Base-by-base conservation (phyloP, 2,329 filamentous ascomycete genomes). In the Keithomyces neogunnii region DNA sequence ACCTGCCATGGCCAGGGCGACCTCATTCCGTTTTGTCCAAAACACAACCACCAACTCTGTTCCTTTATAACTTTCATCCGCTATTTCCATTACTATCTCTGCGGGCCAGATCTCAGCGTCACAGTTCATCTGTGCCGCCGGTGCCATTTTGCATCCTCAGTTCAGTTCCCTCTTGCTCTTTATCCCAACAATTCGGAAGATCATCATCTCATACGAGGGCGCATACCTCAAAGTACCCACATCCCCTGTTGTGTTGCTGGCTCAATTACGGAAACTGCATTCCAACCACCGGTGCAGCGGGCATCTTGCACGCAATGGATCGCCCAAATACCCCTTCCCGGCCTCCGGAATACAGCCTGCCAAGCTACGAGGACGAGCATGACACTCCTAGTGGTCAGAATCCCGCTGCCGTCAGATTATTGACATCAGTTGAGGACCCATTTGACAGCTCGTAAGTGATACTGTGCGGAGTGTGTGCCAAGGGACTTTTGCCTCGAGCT, bases 381-480 rank as follows among this genome's bases (percentile, higher is more conserved):
- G 69, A 73, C 56, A 74, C 71, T 31, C 72, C 73, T 19, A 69
- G 69, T 39, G 70, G 71, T 53, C 68, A 73, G 51, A 77, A 76
- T 61, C 66, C 73, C 44, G 74, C 80, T 35, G 77, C 74, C 55
- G 75, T 85, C 50, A 75, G 82, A 60, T 69, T 85, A 59, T 69
- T 85, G 68, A 84, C 81, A 49, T 83, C 80, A 5, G 73, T 81
- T 64, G 81, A 84, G 61, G 80, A 82, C 45, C 68, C 75, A n/a
- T 57, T 63, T 60, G 70, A 69, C 51, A 68, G 72, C 63, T 72
- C 76, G 80, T 84, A 84, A 72, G 81, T 84, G 69, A 61, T 63
- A 57, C 47, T 40, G 19, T 19, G 19, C 19, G 19, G 19, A 19
- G 19, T 19, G 19, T 19, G 19, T 19, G 19, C 19, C 19, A 19